Base-by-base conservation (phyloP, 2,329 filamentous ascomycete genomes). In the Nemania bipapillata region DNA sequence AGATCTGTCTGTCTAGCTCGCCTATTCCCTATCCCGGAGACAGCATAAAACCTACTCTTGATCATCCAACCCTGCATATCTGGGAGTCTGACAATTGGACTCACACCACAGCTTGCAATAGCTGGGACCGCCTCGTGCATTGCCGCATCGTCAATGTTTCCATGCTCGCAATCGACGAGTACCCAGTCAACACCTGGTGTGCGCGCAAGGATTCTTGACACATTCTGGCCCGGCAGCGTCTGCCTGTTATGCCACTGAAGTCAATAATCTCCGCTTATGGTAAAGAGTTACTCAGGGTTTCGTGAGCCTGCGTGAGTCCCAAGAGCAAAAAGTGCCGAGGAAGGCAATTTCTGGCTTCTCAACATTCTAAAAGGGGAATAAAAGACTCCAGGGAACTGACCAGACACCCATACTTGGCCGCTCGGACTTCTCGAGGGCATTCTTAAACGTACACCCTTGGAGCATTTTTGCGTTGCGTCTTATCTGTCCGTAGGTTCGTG, bases 141-240 rank as follows among this genome's bases (percentile, higher is more conserved):
- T 1, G 84, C 81, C 40, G 83, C 82, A 77, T 87, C 84, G 70
- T 86, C 84, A 47, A 88, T 85, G 63, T 84, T 86, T 6, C 86
- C 86, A 75, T 88, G 86, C 68, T 86, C 85, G 73, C 85, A 86
- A 75, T 87, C 86, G 28, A 87, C 86, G 77, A 91, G 82, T 9
- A 92, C 86, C 84, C 90, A 91, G 75, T 92, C 90, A 1, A 90
- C 83, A 0, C 89, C 90, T 1, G 85, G 63, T 4, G 70, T 85
- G 63, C 87, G 82, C 1, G 90, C 89, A 55, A 92, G 80, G 20
- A 84, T 78, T 61, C 88, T 83, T 4, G 88, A 87, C 12, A 90
- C 80, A 69, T 90, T 89, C 52, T 84, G 82, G 0, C 87, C 86
- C 0, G 88, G 88, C 62, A 90, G 79, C 82, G 89, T 89, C 79